These are phyloP conservation scores for Trichoderma parareesei DNA, from an alignment of 495 filamentous ascomycete genomes.

Conservation along the genomic window DNA sequence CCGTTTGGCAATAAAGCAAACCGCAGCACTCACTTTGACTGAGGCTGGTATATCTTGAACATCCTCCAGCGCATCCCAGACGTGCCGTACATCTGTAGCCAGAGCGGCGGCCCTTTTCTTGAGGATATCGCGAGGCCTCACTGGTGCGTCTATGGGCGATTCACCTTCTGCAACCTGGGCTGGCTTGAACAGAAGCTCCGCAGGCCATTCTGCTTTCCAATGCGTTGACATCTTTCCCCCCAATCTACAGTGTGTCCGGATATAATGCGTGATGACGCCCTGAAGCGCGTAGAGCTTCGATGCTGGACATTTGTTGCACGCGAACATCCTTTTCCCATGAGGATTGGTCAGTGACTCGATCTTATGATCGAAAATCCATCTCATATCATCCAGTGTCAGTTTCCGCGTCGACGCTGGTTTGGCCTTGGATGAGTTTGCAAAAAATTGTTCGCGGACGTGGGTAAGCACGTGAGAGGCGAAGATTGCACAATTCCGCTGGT, in stretches of 20 bases:
- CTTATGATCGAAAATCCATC: conserved; percentile 71
- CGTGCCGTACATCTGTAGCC: no score
- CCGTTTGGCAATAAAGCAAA: no score
- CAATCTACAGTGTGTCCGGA: conserved; percentile 67
- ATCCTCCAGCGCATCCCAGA: no score
- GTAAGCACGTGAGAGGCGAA: conserved; percentile 62
- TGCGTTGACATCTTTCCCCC: conserved; percentile 54
- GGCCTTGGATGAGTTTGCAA: conserved; percentile 47
- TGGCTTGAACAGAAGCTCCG: conserved; percentile 53
- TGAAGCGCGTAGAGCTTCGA: conserved; percentile 64
- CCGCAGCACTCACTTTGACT: no score
- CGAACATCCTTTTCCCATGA: conserved; percentile 60
- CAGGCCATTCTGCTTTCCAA: conserved; percentile 76
- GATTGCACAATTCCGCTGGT: conserved; percentile 46
- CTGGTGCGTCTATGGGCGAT: no score
- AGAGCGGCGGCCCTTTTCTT: no score
- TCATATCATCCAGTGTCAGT: conserved; percentile 75
- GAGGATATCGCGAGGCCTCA: no score
- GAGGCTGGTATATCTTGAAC: no score
- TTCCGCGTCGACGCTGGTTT: conserved; percentile 42
- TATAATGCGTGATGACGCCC: conserved; percentile 70
- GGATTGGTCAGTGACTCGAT: conserved; percentile 56
- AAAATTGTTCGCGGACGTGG: conserved; percentile 54
- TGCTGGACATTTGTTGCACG: conserved; percentile 59
- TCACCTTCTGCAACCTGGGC: no score